Base-by-base conservation (phyloP, 176 grass and related monocot species). In the Bolboschoenus planiculmis region DNA sequence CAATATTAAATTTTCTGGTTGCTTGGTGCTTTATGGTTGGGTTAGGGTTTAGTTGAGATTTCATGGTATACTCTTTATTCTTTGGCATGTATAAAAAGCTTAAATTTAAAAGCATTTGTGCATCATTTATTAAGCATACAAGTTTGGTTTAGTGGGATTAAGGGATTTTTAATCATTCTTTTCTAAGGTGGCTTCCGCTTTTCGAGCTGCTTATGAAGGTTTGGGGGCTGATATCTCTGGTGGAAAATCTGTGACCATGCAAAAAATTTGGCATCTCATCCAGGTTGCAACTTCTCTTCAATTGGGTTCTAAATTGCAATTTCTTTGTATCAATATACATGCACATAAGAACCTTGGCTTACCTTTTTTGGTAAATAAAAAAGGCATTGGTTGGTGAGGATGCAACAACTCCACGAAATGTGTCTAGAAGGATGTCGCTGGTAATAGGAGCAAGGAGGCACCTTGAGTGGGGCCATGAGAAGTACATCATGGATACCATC, bases 381-480 rank as follows among this genome's bases (percentile, higher is more conserved):
- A 89, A 99, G 96, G 86, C 96, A 89, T 89, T 95, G 84, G 92
- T 93, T 85, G 88, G 87, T n/a, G 96, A 99, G 87, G 89, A 84
- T 81, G 81, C 53, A 10, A 78, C 75, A 77, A 33, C 44, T 76
- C 85, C 56, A 27, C 76, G 30, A 78, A 99, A 91, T 36, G 67
- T 87, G 84, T 99, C 91, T 81, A 95, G 33, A 68, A 68, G 7
- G 64, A 68, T 89, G 87, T 87, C 84, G 10, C 85, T 99, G 71
- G 86, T 99, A 82, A 91, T 87, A 73, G 96, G 92, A 62, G 96
- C 92, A 84, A 95, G 90, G 50, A 83, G 34, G 18, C 96, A 95
- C 81, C 96, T 99, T 87, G 96, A 99, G 70, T 99, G 92, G 90
- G 96, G 96, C 83, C 89, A 99, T 90, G 91, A 95, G 62, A 99